phyloP scores from a whole-genome alignment of 1,284 basidiomycete genomes.

The Coniophora puteana region DNA sequence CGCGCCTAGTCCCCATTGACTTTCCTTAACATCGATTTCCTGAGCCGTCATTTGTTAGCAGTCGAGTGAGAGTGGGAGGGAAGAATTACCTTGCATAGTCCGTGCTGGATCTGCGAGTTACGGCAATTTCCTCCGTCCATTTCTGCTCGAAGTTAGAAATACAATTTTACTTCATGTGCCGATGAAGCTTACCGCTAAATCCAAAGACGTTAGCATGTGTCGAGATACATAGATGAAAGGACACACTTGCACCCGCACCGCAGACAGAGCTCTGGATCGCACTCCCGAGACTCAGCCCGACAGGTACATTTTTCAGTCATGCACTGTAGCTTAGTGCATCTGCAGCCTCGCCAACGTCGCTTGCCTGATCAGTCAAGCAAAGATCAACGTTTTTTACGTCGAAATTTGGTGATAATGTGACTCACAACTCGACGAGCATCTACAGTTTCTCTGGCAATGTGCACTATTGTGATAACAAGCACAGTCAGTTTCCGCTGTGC shows the following conservation, averaged over 20 bases:
- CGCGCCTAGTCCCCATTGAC: slow-evolving; percentile 39
- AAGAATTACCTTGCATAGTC: slow-evolving; percentile 20
- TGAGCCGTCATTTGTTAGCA: slow-evolving; percentile 13
- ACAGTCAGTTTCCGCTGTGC: slow-evolving; percentile 27
- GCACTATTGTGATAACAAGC: slow-evolving; percentile 29
- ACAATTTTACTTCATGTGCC: neutral
- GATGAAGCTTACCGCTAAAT: slow-evolving; percentile 23
- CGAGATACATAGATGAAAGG: neutral
- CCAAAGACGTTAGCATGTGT: neutral
- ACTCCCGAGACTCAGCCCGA: slow-evolving; percentile 31
- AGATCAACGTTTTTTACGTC: neutral
- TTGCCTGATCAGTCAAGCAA: slow-evolving; percentile 21
- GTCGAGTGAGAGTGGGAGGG: neutral
- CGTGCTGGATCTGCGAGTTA: slow-evolving; percentile 27
- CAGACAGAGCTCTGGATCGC: slow-evolving; percentile 34
- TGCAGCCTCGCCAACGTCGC: slow-evolving; percentile 38
- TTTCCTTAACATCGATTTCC: slow-evolving; percentile 31
- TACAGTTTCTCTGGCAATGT: slow-evolving; percentile 38
- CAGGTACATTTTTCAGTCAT: slow-evolving; percentile 33
- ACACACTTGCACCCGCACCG: slow-evolving; percentile 25
- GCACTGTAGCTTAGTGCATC: slow-evolving; percentile 29
- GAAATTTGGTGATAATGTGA: neutral
- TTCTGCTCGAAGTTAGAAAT: slow-evolving; percentile 13
- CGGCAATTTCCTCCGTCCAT: slow-evolving; percentile 17
- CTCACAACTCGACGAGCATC: slow-evolving; percentile 35